Conservation (phyloP, 768 basidiomycete species). For the Ephemerocybe angulata region DNA sequence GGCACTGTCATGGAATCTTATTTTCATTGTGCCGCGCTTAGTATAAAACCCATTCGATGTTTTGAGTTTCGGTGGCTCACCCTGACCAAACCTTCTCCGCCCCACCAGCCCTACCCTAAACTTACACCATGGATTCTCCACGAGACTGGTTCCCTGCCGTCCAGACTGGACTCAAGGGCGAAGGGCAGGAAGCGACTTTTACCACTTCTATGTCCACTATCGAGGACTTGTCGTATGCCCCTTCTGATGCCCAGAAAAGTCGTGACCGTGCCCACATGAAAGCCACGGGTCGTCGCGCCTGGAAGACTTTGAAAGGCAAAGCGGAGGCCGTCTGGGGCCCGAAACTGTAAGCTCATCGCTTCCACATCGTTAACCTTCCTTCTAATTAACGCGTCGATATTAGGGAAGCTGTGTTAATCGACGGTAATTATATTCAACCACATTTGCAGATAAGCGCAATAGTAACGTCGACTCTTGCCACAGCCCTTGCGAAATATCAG, state of each 20-base stretch:
- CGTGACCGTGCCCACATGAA: slow-evolving; percentile 57
- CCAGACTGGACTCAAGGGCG: no score
- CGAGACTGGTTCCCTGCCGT: no score
- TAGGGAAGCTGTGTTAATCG: slow-evolving; percentile 61
- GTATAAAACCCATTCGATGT: no score
- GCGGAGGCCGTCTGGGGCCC: slow-evolving; percentile 78
- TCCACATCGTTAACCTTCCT: background rate
- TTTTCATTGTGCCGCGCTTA: no score
- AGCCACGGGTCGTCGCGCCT: slow-evolving; percentile 61
- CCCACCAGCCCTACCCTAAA: no score
- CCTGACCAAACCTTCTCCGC: no score
- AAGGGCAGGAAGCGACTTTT: no score
- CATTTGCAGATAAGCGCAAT: background rate
- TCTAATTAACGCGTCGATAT: background rate
- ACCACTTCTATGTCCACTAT: slow-evolving; percentile 33
- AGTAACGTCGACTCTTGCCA: background rate
- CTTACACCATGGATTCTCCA: no score
- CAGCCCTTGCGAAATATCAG: slow-evolving; percentile 63
- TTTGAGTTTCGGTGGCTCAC: no score
- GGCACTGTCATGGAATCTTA: no score
- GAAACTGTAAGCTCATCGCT: slow-evolving; percentile 36
- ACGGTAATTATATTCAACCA: slow-evolving; percentile 40
- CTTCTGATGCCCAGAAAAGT: slow-evolving; percentile 34
- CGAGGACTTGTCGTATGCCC: slow-evolving; percentile 38
- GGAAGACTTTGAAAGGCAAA: slow-evolving; percentile 65